Base-by-base conservation (phyloP, 305 asterid genomes). In the Plantago rigida region DNA sequence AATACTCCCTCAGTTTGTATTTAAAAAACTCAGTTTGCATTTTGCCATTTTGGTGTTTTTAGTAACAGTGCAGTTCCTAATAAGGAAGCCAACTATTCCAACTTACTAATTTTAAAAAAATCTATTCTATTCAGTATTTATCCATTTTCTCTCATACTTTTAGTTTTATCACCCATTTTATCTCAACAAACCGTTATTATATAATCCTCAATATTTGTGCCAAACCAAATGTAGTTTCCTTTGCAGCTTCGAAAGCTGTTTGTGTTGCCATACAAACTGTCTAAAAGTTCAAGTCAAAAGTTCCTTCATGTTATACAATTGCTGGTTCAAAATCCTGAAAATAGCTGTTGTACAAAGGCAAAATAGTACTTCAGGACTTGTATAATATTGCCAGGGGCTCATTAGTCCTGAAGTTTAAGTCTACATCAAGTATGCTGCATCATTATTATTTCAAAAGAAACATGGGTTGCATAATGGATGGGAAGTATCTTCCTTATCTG, bases 371-470 rank as follows among this genome's bases (percentile, higher is more conserved):
- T 41, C 3, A 10, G 12, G 46, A 41, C 46, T 9, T 9, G 46
- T 9, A 41, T 60, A 51, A 28, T 62, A 57, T 49, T 51, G 47
- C 26, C 54, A n/a, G 44, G 29, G 49, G 63, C 36, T 53, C 68
- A 31, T 46, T 57, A 52, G 39, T 47, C 45, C 13, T 62, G 65
- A 62, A 51, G 51, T 36, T 64, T 11, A 9, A 41, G 46, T 9
- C 46, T 9, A 41, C 13, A 10, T 9, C 46, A 41, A 41, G 46
- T 41, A 41, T 41, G 46, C 46, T 41, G 11, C 45, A 39, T 39
- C 45, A 39, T 39, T 39, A 39, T 39, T 39, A 39, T 39, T 7
- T 9, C 45, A 39, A 39, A 39, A 5, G 45, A 39, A 41, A 9
- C 46, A 41, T 41, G 46, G 46, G 46, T 41, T 41, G 13, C 46